Evolutionary conservation across 2,329 filamentous ascomycete genomes (phyloP).

Genomic region (Capronia coronata): DNA sequence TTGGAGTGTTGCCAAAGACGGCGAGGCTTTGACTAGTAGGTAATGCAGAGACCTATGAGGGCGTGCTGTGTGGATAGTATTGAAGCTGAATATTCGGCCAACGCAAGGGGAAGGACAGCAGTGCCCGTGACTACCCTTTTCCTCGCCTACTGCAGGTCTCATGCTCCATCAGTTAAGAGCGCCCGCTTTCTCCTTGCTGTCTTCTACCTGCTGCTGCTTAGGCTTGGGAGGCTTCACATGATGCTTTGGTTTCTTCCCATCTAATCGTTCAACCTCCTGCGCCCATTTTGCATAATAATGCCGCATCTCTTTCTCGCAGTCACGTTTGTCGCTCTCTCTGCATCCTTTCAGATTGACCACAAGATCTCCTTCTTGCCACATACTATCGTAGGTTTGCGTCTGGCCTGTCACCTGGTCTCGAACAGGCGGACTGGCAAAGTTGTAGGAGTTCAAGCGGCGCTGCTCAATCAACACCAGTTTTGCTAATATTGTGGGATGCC

Average conservation of each 20-base stretch:
- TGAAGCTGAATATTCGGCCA: too few species aligned
- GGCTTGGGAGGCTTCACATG: slow-evolving; percentile 5
- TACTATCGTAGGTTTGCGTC: slow-evolving; percentile 45
- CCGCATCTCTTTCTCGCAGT: slow-evolving; percentile 66
- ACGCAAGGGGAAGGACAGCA: neutral
- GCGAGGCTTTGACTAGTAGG: too few species aligned
- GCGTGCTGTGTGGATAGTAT: too few species aligned
- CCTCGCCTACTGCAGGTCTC: too few species aligned
- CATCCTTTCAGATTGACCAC: slow-evolving; percentile 74
- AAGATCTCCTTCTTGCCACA: slow-evolving; percentile 78
- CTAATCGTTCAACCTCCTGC: slow-evolving; percentile 29
- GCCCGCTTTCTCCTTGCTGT: neutral
- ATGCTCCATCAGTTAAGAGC: neutral
- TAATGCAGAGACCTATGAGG: too few species aligned
- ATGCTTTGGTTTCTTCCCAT: slow-evolving; percentile 17
- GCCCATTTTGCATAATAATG: slow-evolving; percentile 44
- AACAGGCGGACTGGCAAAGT: slow-evolving; percentile 32
- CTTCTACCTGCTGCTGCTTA: slow-evolving; percentile 1
- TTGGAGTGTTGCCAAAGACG: too few species aligned
- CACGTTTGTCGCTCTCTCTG: slow-evolving; percentile 48
- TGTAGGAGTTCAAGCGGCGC: slow-evolving; percentile 73
- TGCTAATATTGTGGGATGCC: slow-evolving; percentile 92
- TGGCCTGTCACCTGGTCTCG: slow-evolving; percentile 33
- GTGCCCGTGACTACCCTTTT: neutral
- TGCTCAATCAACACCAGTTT: slow-evolving; percentile 88